Evolutionary conservation across 805 yeast genomes (phyloP), one percentile per base, ranked within the genome.

Genomic region (Clavispora santaluciae): DNA sequence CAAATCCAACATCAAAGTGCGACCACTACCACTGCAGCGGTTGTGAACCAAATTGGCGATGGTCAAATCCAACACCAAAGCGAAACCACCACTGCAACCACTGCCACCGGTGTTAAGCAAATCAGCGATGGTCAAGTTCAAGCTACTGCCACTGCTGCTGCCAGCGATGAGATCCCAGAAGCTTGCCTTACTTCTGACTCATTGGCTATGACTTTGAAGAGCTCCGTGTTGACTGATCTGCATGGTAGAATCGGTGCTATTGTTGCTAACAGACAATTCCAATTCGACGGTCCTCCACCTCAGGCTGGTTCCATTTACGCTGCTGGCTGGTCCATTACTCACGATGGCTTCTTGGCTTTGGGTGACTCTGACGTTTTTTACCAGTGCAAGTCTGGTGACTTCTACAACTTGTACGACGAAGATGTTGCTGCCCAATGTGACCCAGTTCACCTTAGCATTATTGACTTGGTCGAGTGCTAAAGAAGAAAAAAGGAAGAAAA

Each of bases 231-330:
- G 55, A 73, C 67, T 10, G 91, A 83, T 56, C 58, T 73, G 25
- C 50, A 67, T 46, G 84, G 84, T 35, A 79, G 91, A 75, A 65
- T 83, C 50, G 90, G 90, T 53, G 76, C 88, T 38, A 81, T 83
- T 64, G 91, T 83, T 53, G 81, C 89, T 40, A 83, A 83, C 80
- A 74, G 84, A 71, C 91, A 83, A 70, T 79, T 81, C 75, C 87
- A 81, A 67, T 81, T 80, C 58, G 86, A 82, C 59, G 86, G 86
- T 59, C 86, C 86, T 43, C 83, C 86, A 68, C 89, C 90, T 57
- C 91, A 83, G 72, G 86, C 58, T 31, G 63, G 63, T 20, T 36
- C 61, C 43, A 56, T 57, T 40, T 58, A 53, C 51, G 61, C 62
- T 37, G 60, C 55, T 24, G 63, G 63, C 28, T 58, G 63, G 63